Base-by-base conservation (phyloP, 345 rosid genomes). In the Corymbia maculata region DNA sequence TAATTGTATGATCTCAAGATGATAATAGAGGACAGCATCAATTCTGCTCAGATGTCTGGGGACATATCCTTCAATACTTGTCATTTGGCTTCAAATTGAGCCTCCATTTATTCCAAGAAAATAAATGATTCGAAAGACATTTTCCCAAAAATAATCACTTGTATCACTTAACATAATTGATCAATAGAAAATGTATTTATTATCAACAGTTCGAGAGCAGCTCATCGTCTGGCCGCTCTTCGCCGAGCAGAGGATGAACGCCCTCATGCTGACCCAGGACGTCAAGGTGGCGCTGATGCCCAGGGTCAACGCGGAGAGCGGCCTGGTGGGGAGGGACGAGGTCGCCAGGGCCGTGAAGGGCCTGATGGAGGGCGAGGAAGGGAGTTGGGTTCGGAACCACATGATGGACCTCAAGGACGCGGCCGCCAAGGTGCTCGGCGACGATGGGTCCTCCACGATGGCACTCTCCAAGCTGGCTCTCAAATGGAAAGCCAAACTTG, bases 241-340 rank as follows among this genome's bases (percentile, higher is more conserved):
- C 51, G 99, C 98, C 0, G 99, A 98, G 88, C 99, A 97, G 59
- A 94, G 91, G 89, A 94, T 95, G 98, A 98, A 98, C 22, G 97
- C 99, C 2, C 86, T 89, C 11, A 92, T 93, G 92, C 86, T 98
- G 47, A 85, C 93, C 0, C 93, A 94, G 88, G 98, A 92, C 53
- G 87, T 95, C 1, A 85, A 61, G 51, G 93, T 95, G 26, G 98
- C 96, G 8, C 14, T 98, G 87, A 92, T 95, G 88, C 92, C 89
- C 0, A 92, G 86, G 26, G 85, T 53, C 0, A 86, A 89, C 8
- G 94, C 85, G 17, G 94, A 91, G 10, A 93, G 93, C 85, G 95
- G 95, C 42, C 0, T 96, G 2, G 85, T 97, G 51, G 90, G 86
- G 53, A 92, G 94, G 88, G 94, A 93, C 26, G 97, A 96, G 89